Percentiles rank a stretch among this genome's conserved stretches.
Evolutionary conservation across 2,329 filamentous ascomycete species (phyloP).

Genomic region (Epichloe gansuensis): DNA sequence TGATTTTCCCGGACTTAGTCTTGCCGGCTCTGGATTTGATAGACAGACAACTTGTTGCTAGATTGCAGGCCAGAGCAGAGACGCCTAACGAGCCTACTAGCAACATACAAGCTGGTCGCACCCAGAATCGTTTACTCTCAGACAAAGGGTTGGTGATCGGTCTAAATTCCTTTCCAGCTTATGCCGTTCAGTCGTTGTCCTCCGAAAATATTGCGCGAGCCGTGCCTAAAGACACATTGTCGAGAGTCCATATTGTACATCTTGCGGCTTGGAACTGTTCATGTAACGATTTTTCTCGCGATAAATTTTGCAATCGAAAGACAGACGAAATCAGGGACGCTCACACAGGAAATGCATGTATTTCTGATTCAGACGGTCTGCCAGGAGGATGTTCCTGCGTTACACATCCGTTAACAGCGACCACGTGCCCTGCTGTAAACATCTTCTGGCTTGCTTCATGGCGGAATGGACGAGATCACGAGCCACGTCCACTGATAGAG

Average conservation of each 20-base stretch:
- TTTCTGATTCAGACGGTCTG: background rate
- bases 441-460: slow-evolving; percentile 73
- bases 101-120: background rate
- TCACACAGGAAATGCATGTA: background rate
- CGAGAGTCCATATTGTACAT: slow-evolving; percentile 54
- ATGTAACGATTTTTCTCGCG: slow-evolving; percentile 73
- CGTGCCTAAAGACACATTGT: slow-evolving; percentile 5
- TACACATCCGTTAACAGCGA: slow-evolving; percentile 9
- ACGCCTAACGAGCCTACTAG: background rate
- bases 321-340: slow-evolving; percentile 12
- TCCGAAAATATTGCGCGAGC: slow-evolving; percentile 18
- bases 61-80: background rate
- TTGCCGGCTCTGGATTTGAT: slow-evolving; percentile 80
- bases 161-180: slow-evolving; percentile 24
- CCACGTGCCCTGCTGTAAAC: slow-evolving; percentile 62
- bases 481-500: slow-evolving; percentile 41
- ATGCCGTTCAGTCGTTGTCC: slow-evolving; percentile 52
- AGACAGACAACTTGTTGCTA: slow-evolving; percentile 56
- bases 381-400: background rate
- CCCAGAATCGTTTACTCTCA: background rate
- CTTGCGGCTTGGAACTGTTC: slow-evolving; percentile 75
- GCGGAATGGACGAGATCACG: slow-evolving; percentile 53
- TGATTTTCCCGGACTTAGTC: slow-evolving; percentile 68
- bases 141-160: background rate
- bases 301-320: slow-evolving; percentile 20